phyloP scores from a whole-genome alignment of 352 stramenopile species.

The Pythium guiyangense region DNA sequence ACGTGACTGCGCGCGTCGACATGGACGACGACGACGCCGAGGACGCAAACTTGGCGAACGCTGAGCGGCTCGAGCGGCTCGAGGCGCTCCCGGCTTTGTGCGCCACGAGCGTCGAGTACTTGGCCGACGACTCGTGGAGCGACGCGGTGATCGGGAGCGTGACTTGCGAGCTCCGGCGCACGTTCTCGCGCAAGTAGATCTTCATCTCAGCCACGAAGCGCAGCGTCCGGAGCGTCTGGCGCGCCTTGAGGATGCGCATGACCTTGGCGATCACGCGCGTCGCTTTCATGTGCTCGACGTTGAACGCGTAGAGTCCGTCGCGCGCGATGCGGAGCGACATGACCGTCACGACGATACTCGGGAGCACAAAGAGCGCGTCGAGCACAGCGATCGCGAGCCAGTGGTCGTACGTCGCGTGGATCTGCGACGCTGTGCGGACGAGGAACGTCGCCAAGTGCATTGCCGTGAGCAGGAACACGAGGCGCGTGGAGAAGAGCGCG shows the following conservation, averaged over 20 bases:
- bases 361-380: conserved; percentile 40
- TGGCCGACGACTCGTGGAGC: conserved; percentile 27
- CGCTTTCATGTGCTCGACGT: conserved; percentile 72
- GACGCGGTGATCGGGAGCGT: conserved; percentile 30
- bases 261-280: conserved; percentile 62
- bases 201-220: conserved; percentile 80
- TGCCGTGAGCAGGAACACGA: conserved; percentile 74
- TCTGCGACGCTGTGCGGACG: conserved; percentile 39
- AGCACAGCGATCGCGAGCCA: conserved; percentile 23
- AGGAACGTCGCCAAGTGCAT: conserved; percentile 65
- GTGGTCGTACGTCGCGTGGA: conserved; percentile 18
- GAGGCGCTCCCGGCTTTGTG: conserved; percentile 6
- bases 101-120: conserved; percentile 21
- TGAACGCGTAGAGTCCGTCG: conserved; percentile 67
- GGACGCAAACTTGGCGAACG: conserved; percentile 6
- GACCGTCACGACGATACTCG: conserved; percentile 50
- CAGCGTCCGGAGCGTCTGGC: conserved; percentile 66
- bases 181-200: conserved; percentile 60
- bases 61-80: conserved; percentile 6
- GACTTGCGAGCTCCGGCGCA: conserved; percentile 18
- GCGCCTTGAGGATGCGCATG: conserved; percentile 54
- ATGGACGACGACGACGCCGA: conserved; percentile 2
- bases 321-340: conserved; percentile 64
- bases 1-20: conserved; percentile 3
- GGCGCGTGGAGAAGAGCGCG: conserved; percentile 56